Evolutionary conservation across 2,329 filamentous ascomycete species (phyloP).

Genomic region (Beauveria rudraprayagi): DNA sequence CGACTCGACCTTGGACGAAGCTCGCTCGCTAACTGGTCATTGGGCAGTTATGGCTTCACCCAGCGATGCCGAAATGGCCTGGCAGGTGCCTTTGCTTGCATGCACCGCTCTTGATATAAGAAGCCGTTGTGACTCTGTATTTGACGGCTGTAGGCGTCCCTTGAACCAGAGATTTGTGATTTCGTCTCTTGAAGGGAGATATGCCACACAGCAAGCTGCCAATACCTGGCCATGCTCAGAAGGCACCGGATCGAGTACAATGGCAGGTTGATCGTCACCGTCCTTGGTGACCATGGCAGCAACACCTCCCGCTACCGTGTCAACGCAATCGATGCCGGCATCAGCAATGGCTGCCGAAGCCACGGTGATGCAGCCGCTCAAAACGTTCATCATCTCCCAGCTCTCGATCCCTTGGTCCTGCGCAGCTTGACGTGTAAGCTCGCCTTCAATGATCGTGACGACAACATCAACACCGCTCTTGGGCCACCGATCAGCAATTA

Average conservation of each 20-base stretch:
- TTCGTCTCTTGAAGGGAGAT: conserved; percentile 79
- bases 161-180: conserved; percentile 94
- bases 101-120: conserved; percentile 34
- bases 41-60: conserved; percentile 23
- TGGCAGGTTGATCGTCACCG: conserved; percentile 27
- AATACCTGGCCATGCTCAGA: conserved; percentile 69
- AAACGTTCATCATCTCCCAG: conserved; percentile 85
- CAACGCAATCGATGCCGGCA: conserved; percentile 91
- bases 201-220: conserved; percentile 84
- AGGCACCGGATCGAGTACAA: conserved; percentile 75
- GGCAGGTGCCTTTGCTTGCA: conserved; percentile 30
- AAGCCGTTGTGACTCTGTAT: conserved; percentile 23
- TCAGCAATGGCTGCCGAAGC: conserved; percentile 88
- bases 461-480: conserved; percentile 96
- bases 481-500: conserved; percentile 94
- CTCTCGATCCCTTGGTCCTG: conserved; percentile 49
- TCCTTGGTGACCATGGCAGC: conserved; percentile 60
- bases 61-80: conserved; percentile 25
- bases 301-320: conserved; percentile 81
- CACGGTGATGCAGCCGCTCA: conserved; percentile 88
- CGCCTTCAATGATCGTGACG: conserved; percentile 86
- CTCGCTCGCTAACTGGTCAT: not conserved
- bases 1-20: not conserved
- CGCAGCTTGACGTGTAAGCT: conserved; percentile 60
- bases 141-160: conserved; percentile 47